phyloP scores from a whole-genome alignment of 805 yeast genomes.

The Scheffersomyces ergatensis region DNA sequence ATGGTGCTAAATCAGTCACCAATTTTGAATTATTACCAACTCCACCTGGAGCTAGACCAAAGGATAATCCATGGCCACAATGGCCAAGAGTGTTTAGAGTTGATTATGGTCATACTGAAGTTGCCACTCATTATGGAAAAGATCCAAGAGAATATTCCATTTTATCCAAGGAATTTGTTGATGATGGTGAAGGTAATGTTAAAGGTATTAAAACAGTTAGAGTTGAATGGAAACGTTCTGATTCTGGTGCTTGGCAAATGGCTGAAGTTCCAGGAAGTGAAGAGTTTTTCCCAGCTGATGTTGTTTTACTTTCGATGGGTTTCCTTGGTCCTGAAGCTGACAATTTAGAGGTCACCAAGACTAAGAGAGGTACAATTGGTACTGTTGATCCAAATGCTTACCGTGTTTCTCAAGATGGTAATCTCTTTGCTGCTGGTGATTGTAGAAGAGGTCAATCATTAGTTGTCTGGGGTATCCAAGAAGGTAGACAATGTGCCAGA shows the following conservation, averaged over 20 bases:
- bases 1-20: slow-evolving; percentile 90
- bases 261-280: slow-evolving; percentile 94
- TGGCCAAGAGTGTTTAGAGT: slow-evolving; percentile 98
- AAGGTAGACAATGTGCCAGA: slow-evolving; percentile 98
- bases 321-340: slow-evolving; percentile 94
- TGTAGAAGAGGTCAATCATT: slow-evolving; percentile 98
- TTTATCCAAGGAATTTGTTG: slow-evolving; percentile 91
- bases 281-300: slow-evolving; percentile 91
- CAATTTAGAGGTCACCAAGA: slow-evolving; percentile 63
- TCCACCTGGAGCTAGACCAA: slow-evolving; percentile 82
- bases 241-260: slow-evolving; percentile 98
- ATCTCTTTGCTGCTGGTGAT: slow-evolving; percentile 94
- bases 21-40: slow-evolving; percentile 94
- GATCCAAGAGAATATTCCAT: slow-evolving; percentile 98
- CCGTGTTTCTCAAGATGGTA: slow-evolving; percentile 59
- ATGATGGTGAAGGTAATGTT: slow-evolving; percentile 92
- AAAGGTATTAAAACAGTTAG: slow-evolving; percentile 94
- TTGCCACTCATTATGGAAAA: slow-evolving; percentile 88
- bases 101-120: slow-evolving; percentile 97
- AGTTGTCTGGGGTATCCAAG: slow-evolving; percentile 99
- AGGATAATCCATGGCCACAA: slow-evolving; percentile 99
- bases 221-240: slow-evolving; percentile 97
- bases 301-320: slow-evolving; percentile 94
- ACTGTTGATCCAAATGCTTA: slow-evolving; percentile 63
- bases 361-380: slow-evolving; percentile 81